Evolutionary conservation across 257 asterid genomes (phyloP), one percentile per base, ranked within the genome.

Genomic region (Solanum pinnatisectum): DNA sequence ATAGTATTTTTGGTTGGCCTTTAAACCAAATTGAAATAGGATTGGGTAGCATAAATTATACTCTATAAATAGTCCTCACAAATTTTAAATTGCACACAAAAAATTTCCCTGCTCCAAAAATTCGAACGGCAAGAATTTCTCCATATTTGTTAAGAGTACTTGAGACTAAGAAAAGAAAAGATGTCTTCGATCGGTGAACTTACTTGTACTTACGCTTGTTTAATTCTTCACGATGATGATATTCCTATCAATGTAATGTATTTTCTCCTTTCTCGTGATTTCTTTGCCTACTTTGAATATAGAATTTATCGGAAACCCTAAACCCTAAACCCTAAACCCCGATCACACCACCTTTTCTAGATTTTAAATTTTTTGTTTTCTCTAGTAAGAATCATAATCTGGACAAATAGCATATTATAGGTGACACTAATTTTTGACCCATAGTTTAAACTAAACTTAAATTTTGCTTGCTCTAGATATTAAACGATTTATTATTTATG

Each of bases 181-280:
- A 74, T 74, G 83, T 37, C 52, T 74, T 87, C 76, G 20, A 49
- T 56, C 32, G 22, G 86, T 56, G 91, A 89, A 72, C 82, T 87
- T 2, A 88, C 88, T n/a, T 89, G 89, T 37, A 72, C 89, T 35
- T 89, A 87, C 12, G 89, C 89, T 35, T 52, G 46, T 42, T 71
- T 89, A 85, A 82, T 89, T 6, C 91, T 89, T 20, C 74, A 33
- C 20, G 91, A 89, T 44, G 91, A 89, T 59, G 85, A 87, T 15
- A 89, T 89, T 88, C 70, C 89, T 27, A 44, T 87, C 15, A 89
- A 89, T 12, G 89, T 30, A 40, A 30, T 49, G 18, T n/a, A 11
- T 44, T 25, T 25, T 81, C n/a, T 25, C 12, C 84, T 14, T 40
- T 14, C 8, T 27, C 1, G 3, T 2, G 1, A 12, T 25, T 52